These are phyloP conservation scores for Rhodamnia rubescens DNA, from an alignment of 345 rosid species.

Conservation along the genomic window DNA sequence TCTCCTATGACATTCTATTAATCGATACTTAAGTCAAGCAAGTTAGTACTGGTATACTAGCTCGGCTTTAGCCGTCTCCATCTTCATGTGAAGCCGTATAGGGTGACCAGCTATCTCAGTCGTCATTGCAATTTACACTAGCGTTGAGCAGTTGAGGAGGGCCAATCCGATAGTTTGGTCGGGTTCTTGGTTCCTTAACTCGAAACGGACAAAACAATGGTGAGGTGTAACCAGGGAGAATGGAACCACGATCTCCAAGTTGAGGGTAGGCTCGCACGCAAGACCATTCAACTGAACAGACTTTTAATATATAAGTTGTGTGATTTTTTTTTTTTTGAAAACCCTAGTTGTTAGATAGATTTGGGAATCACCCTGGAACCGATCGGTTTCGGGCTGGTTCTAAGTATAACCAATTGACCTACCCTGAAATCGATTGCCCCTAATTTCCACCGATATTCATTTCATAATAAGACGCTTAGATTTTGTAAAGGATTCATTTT, in stretches of 20 bases:
- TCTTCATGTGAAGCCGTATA: not conserved
- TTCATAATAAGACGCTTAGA: not conserved
- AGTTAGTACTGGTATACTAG: not conserved
- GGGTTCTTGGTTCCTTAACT: not conserved
- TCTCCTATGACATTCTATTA: not conserved
- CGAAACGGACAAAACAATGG: not conserved
- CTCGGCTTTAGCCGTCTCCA: not conserved
- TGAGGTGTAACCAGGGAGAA: not conserved
- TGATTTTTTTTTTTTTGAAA: too few species aligned
- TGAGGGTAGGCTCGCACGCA: not conserved
- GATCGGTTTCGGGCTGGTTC: not conserved
- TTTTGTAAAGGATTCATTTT: not conserved
- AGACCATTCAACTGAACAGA: too few species aligned
- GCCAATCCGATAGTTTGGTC: not conserved
- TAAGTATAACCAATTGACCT: not conserved
- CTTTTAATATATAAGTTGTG: too few species aligned
- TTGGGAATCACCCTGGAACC: not conserved
- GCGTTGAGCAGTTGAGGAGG: not conserved
- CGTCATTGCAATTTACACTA: not conserved
- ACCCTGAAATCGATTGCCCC: not conserved
- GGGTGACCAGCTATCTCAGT: not conserved
- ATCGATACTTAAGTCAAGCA: not conserved
- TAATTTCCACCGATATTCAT: not conserved
- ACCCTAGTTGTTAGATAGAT: not conserved
- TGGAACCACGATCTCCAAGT: not conserved